These are phyloP conservation scores for Trypanosoma boissoni DNA, from an alignment of 208 protist species.

Conservation along the genomic window DNA sequence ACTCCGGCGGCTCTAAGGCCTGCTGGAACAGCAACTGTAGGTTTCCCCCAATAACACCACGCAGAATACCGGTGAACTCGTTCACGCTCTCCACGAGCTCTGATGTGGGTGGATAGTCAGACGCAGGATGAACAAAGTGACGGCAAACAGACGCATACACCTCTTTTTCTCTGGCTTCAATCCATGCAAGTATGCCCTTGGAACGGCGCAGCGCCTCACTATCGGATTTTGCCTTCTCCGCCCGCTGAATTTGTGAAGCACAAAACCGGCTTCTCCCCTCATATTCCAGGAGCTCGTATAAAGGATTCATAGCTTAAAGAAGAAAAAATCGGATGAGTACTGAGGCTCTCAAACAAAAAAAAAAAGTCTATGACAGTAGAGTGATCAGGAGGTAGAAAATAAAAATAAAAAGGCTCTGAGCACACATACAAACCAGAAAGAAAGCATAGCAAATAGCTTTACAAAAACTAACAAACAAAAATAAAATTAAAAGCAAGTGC, in stretches of 20 bases:
- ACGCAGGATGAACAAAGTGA: slow-evolving; percentile 13
- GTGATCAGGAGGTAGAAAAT: too few relatives aligned
- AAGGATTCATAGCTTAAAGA: slow-evolving; percentile 8
- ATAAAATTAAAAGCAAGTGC: too few relatives aligned
- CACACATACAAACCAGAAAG: too few relatives aligned
- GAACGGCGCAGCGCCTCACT: not conserved
- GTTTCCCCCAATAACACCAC: not conserved
- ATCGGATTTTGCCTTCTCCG: not conserved
- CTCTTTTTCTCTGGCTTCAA: not conserved
- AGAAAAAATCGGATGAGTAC: too few relatives aligned
- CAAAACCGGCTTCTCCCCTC: not conserved
- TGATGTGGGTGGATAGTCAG: slow-evolving; percentile 5
- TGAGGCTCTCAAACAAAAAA: too few relatives aligned
- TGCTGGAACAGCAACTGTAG: not conserved
- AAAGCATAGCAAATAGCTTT: too few relatives aligned
- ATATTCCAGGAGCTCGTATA: slow-evolving; percentile 10
- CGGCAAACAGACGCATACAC: not conserved
- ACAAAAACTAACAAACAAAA: too few relatives aligned
- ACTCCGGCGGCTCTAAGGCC: not conserved
- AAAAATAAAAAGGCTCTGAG: too few relatives aligned
- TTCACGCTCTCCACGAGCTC: not conserved
- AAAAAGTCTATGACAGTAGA: too few relatives aligned
- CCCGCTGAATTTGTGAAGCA: not conserved
- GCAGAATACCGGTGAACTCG: not conserved
- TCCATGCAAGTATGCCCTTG: not conserved